Percentiles rank a stretch among this genome's conserved stretches.
Evolutionary conservation across 78 protist genomes (phyloP).

Genomic region (Guillardia theta): DNA sequence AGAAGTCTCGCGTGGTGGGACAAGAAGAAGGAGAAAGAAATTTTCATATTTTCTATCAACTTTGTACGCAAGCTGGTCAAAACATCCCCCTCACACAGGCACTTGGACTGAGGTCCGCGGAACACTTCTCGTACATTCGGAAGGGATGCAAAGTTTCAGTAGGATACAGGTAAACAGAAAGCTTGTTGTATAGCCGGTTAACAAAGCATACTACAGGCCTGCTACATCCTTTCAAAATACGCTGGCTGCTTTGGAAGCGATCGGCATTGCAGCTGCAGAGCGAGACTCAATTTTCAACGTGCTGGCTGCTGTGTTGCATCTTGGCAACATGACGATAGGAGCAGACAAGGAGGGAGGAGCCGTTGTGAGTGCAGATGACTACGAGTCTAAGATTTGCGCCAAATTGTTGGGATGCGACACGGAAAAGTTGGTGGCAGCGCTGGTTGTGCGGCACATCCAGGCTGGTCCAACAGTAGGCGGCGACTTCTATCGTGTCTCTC

Average conservation of each 20-base stretch:
- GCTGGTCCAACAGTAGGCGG: background rate
- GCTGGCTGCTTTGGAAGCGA: constrained; percentile 47
- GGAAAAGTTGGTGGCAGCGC: background rate
- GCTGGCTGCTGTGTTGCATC: constrained; percentile 80
- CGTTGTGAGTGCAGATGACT: background rate
- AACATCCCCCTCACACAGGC: background rate
- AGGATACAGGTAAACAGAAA: too few species aligned
- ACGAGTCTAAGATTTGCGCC: background rate
- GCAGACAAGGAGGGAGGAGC: background rate
- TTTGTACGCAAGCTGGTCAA: background rate
- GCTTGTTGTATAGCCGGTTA: too few species aligned
- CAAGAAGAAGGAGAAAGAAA: constrained; percentile 87
- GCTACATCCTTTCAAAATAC: background rate
- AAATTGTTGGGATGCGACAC: too few species aligned
- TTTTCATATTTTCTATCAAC: constrained; percentile 96
- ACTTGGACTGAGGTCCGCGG: background rate
- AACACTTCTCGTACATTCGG: background rate
- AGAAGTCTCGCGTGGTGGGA: constrained; percentile 83
- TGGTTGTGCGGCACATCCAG: background rate
- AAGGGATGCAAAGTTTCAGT: background rate
- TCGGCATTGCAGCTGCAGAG: constrained; percentile 77
- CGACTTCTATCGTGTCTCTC: constrained; percentile 23
- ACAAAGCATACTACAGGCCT: background rate
- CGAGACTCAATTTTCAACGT: constrained; percentile 59
- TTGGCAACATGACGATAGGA: constrained; percentile 72